Base-by-base conservation (phyloP, 495 filamentous ascomycete species). In the Aspergillus incahuasiensis region DNA sequence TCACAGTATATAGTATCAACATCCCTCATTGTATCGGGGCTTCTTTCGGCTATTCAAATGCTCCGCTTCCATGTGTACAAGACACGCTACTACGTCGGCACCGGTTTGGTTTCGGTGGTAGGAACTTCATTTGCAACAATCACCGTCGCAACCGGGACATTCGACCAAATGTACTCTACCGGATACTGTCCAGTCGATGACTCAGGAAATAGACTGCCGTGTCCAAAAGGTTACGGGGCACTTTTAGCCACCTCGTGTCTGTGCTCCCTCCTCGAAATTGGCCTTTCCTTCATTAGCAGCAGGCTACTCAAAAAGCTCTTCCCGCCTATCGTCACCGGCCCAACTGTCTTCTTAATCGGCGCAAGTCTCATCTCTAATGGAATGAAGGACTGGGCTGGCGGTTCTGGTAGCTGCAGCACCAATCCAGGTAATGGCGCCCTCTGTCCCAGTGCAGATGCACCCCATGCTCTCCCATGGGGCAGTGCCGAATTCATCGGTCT, bases 1-100 rank as follows among this genome's bases (percentile, higher is more conserved):
- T 82, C 83, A 28, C 86, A 90, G 68, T 92, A 97, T 67, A 80
- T 97, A 8, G 91, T 97, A 8, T 95, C 91, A 1, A 92, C 91
- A 5, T 89, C 91, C 0, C 72, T 96, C 63, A 94, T 97, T 54
- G 88, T 92, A 22, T 90, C 84, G 21, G 92, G 92, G 16, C 73
- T 92, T 21, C 75, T 95, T 22, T 91, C 88, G 8, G 77, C 81
- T 15, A 75, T 96, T 20, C 91, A 96, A 64, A 94, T 96, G 71
- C 87, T 85, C 3, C 74, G 92, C n/a, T 87, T 95, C 61, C 88
- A 89, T 63, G 83, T 96, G 52, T 81, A 77, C 43, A 82, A 80
- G 52, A 95, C 90, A 5, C 87, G 86, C 50, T 95, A 95, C 69
- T 94, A 86, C 59, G 69, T 96, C 58, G 91, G 92, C 34, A 96